phyloP scores from a whole-genome alignment of 2,329 filamentous ascomycete species.

The Aspergillus sclerotialis region DNA sequence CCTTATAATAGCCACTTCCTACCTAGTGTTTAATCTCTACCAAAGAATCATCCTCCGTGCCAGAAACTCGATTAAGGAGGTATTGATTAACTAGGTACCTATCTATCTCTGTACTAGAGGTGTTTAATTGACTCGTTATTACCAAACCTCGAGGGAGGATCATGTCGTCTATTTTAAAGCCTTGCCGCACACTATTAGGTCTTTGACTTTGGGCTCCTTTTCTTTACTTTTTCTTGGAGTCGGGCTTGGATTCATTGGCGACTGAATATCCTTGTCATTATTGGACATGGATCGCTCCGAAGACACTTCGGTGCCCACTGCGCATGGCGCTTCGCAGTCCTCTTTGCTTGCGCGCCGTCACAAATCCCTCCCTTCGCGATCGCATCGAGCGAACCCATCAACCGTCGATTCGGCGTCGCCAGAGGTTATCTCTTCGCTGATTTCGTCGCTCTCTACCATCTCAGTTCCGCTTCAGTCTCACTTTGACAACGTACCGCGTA shows the following conservation, averaged over 20 bases:
- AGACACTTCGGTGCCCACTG: conserved; percentile 12
- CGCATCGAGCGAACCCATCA: conserved; percentile 22
- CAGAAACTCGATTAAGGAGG: too few relatives aligned
- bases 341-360: conserved; percentile 38
- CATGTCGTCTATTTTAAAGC: neutral
- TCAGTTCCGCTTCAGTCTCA: conserved; percentile 60
- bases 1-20: too few relatives aligned
- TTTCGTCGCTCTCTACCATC: conserved; percentile 55
- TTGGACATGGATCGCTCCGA: conserved; percentile 25
- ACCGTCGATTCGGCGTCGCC: conserved; percentile 38
- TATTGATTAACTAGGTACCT: too few relatives aligned
- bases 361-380: conserved; percentile 32
- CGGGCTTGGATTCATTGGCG: conserved; percentile 1
- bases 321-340: conserved; percentile 21
- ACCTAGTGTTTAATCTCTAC: too few relatives aligned
- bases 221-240: conserved; percentile 3
- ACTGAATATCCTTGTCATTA: conserved; percentile 12
- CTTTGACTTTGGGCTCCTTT: neutral
- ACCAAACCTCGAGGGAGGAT: too few relatives aligned
- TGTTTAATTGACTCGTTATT: too few relatives aligned
- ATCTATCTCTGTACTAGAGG: too few relatives aligned
- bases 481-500: conserved; percentile 54
- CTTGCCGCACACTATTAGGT: neutral
- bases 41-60: too few relatives aligned
- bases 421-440: conserved; percentile 52